Evolutionary conservation across 441 rosid genomes (phyloP).

Genomic region (Adansonia grandidieri): DNA sequence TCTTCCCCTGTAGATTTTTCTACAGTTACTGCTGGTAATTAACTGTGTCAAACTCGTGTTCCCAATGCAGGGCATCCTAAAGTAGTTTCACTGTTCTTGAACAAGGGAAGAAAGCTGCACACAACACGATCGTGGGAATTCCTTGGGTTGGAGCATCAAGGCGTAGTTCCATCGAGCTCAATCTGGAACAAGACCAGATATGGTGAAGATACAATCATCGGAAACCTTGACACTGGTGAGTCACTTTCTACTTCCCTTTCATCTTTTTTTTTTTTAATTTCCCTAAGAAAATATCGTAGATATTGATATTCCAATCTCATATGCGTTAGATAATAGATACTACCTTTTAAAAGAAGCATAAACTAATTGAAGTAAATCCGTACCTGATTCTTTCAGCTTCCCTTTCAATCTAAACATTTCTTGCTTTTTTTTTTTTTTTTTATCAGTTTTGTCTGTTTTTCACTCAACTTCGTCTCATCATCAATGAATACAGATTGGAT

Average conservation of each 20-base stretch:
- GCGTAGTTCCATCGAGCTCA: slow-evolving; percentile 44
- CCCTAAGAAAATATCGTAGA: too few species aligned
- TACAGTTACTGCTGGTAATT: not conserved
- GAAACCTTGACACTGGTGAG: slow-evolving; percentile 74
- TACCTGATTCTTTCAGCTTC: not conserved
- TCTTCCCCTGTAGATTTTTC: not conserved
- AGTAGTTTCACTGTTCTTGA: slow-evolving; percentile 66
- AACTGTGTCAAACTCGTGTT: not conserved
- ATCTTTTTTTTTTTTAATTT: too few species aligned
- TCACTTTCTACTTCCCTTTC: not conserved
- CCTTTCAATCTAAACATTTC: not conserved
- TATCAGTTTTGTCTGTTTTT: not conserved
- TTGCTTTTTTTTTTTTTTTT: too few species aligned
- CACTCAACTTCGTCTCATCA: not conserved
- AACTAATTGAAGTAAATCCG: too few species aligned
- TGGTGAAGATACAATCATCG: slow-evolving; percentile 70
- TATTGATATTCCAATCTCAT: too few species aligned
- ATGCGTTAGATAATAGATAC: too few species aligned
- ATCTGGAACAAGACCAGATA: slow-evolving; percentile 63
- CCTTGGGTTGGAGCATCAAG: slow-evolving; percentile 56
- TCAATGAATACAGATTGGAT: slow-evolving; percentile 11
- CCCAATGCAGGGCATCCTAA: slow-evolving; percentile 55
- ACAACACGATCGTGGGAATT: slow-evolving; percentile 79
- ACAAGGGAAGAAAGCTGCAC: slow-evolving; percentile 66
- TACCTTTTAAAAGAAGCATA: too few species aligned